phyloP scores from a whole-genome alignment of 805 yeast species.

The Danielozyma ontarioensis region DNA sequence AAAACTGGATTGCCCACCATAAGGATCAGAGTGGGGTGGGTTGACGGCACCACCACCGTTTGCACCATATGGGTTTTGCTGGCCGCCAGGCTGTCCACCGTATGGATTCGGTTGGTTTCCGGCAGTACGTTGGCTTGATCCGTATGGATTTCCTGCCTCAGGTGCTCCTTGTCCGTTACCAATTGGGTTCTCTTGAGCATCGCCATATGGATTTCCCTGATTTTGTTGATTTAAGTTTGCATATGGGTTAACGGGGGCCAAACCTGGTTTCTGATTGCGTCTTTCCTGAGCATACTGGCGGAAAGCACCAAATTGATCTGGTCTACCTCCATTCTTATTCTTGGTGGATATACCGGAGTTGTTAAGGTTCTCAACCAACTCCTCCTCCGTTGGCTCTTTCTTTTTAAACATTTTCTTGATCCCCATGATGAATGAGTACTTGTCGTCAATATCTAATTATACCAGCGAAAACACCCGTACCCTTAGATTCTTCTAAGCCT shows the following conservation, averaged over 20 bases:
- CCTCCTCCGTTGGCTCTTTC: conserved; percentile 48
- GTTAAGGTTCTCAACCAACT: conserved; percentile 36
- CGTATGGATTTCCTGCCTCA: conserved; percentile 4
- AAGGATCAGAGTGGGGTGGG: conserved; percentile 5
- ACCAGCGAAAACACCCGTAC: too few relatives aligned
- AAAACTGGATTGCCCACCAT: conserved; percentile 6
- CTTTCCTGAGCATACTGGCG: conserved; percentile 44
- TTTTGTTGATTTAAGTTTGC: conserved; percentile 18
- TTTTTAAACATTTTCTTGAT: conserved; percentile 40
- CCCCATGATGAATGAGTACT: conserved; percentile 32
- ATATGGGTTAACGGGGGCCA: conserved; percentile 39
- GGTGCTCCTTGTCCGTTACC: conserved; percentile 1
- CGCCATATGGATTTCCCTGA: conserved; percentile 4
- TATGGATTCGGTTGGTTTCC: conserved; percentile 1
- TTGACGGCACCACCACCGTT: too few relatives aligned
- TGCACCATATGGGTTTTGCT: conserved; percentile 6
- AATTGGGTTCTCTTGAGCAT: conserved; percentile 1
- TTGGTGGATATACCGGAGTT: conserved; percentile 39
- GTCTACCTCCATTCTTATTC: conserved; percentile 21
- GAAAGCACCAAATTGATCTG: conserved; percentile 49
- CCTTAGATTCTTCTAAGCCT: too few relatives aligned
- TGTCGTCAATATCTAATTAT: too few relatives aligned
- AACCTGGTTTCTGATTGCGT: conserved; percentile 26
- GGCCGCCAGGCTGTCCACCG: conserved; percentile 2
- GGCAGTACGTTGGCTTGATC: not conserved